Percentiles rank a stretch among this genome's conserved stretches.
These are phyloP conservation scores for Suillus spraguei DNA, from an alignment of 768 basidiomycete genomes.

Conservation along the genomic window DNA sequence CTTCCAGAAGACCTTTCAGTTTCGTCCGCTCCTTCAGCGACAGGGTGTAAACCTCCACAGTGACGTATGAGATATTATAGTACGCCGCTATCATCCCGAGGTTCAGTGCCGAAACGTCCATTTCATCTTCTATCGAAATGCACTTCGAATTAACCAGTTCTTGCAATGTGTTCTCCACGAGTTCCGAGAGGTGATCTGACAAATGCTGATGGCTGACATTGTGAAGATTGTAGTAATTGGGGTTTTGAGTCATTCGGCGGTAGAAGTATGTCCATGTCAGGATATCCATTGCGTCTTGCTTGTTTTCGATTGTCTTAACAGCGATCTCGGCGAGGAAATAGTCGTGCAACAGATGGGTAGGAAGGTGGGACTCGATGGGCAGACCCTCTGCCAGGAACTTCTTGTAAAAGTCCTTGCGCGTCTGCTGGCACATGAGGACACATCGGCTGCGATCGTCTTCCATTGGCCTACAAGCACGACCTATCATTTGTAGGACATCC, in stretches of 20 bases:
- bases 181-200: slow-evolving; percentile 93
- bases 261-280: slow-evolving; percentile 99
- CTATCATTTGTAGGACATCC: slow-evolving; percentile 99
- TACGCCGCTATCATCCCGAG: slow-evolving; percentile 98
- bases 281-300: slow-evolving; percentile 98
- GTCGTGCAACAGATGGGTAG: slow-evolving; percentile 89
- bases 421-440: slow-evolving; percentile 97
- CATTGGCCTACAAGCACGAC: slow-evolving; percentile 89
- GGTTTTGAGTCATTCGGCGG: slow-evolving; percentile 95
- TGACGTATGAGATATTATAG: slow-evolving; percentile 94
- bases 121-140: slow-evolving; percentile 92
- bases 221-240: slow-evolving; percentile 92
- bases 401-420: slow-evolving; percentile 98
- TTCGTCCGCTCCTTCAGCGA: slow-evolving; percentile 97
- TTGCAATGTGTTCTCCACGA: slow-evolving; percentile 91
- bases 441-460: slow-evolving; percentile 92
- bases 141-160: slow-evolving; percentile 96
- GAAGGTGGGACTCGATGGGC: slow-evolving; percentile 94
- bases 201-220: slow-evolving; percentile 95
- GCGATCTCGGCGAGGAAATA: slow-evolving; percentile 99
- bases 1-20: slow-evolving; percentile 94
- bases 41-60: slow-evolving; percentile 94
- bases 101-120: slow-evolving; percentile 91
- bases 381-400: slow-evolving; percentile 98
- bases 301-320: slow-evolving; percentile 98